Base-by-base conservation (phyloP, 345 rosid species). In the Populus pruinosa region DNA sequence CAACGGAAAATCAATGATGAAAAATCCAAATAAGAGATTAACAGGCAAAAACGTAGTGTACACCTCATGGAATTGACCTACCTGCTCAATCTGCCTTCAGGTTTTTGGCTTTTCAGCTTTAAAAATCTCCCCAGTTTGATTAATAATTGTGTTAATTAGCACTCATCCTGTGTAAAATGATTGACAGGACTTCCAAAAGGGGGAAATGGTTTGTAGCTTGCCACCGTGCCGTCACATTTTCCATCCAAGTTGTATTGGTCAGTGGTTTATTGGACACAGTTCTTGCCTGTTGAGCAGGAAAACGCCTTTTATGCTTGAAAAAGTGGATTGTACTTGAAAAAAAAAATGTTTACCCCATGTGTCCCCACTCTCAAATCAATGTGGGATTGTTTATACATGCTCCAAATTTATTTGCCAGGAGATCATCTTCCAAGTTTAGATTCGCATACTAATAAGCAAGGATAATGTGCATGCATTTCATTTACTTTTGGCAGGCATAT, bases 1-100 rank as follows among this genome's bases (percentile, higher is more conserved):
- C 20, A 70, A 43, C 21, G 47, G 69, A 33, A 29, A 14, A 8
- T 65, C 69, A 16, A 65, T 33, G 20, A 10, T 23, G 36, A 50
- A n/a, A 41, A 73, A 70, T 43, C 63, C 74, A 43, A 82, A 75
- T 67, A 76, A 27, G 50, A 77, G 11, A 66, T 72, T 79, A n/a
- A 76, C 85, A 7, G 41, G 62, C 29, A 73, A 53, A 13, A 74
- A 82, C 76, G 35, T 47, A 5, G 65, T 70, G 70, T 86, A 85
- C n/a, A 36, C 81, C 13, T 77, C 76, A 3, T 62, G 83, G 82
- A 69, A 80, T 31, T 80, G 79, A 59, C 35, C 69, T 20, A 78
- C 75, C 76, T 87, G 90, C 41, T 72, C 88, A 3, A 76, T 87
- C 64, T 87, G 90, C 77, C 90, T 87, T 29, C 86, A 85, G 90